Evolutionary conservation across 2,329 filamentous ascomycete species (phyloP).

Genomic region (Talaromyces rugulosus): DNA sequence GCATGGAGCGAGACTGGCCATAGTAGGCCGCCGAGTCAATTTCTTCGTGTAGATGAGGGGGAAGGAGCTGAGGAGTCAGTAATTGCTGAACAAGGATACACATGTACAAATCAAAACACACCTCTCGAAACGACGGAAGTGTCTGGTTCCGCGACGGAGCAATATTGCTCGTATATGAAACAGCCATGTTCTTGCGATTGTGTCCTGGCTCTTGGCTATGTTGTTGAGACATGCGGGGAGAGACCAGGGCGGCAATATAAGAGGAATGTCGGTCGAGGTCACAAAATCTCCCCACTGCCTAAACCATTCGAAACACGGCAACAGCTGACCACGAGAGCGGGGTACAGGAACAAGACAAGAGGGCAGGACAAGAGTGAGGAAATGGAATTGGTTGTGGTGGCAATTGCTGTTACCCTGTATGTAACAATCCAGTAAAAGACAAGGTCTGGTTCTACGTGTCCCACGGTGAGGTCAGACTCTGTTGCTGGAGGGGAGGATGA

Average conservation of each 20-base stretch:
- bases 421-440: background rate
- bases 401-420: background rate
- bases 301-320: background rate
- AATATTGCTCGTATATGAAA: constrained; percentile 8
- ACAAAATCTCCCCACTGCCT: background rate
- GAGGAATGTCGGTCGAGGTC: background rate
- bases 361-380: background rate
- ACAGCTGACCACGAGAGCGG: background rate
- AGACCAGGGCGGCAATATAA: background rate
- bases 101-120: background rate
- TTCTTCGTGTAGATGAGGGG: constrained; percentile 38
- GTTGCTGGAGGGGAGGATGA: background rate
- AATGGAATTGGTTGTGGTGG: background rate
- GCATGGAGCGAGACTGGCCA: constrained; percentile 17
- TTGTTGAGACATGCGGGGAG: constrained; percentile 13
- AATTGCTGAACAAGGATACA: background rate
- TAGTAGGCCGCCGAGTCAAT: constrained; percentile 37
- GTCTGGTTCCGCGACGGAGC: constrained; percentile 10
- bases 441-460: background rate
- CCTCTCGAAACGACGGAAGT: constrained; percentile 14
- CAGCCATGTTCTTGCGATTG: constrained; percentile 11
- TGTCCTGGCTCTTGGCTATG: constrained; percentile 3
- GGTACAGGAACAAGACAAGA: background rate
- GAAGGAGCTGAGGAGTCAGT: constrained; percentile 27
- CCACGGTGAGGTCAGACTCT: background rate